Conservation (phyloP, 495 filamentous ascomycete genomes). For the Lophiostoma macrostomum region DNA sequence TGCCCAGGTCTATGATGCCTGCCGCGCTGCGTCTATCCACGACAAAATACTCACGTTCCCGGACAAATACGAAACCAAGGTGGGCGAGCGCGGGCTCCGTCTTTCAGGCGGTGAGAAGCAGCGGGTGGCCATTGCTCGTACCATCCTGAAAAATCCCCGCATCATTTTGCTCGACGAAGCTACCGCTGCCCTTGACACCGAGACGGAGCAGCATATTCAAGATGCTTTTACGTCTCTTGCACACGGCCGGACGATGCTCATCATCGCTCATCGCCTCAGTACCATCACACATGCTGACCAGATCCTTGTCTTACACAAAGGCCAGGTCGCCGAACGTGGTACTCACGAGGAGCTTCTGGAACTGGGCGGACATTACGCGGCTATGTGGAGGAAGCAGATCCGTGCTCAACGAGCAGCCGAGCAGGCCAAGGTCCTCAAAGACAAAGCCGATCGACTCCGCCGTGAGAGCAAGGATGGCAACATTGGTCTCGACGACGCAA, state of each 20-base stretch:
- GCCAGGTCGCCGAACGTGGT: conserved; percentile 77
- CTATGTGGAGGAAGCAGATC: conserved; percentile 96
- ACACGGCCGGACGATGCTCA: conserved; percentile 77
- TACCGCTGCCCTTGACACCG: conserved; percentile 90
- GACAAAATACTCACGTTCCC: conserved; percentile 94
- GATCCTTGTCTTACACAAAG: conserved; percentile 86
- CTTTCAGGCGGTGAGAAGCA: conserved; percentile 96
- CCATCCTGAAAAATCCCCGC: conserved; percentile 90
- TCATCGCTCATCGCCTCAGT: conserved; percentile 84
- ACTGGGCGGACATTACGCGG: conserved; percentile 73
- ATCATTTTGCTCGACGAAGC: conserved; percentile 97
- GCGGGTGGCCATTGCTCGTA: conserved; percentile 92
- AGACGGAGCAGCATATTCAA: conserved; percentile 96
- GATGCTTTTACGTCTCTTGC: conserved; percentile 75
- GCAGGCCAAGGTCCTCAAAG: conserved; percentile 57
- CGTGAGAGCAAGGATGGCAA: conserved; percentile 38
- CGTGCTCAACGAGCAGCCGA: conserved; percentile 79
- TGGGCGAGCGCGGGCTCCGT: conserved; percentile 89
- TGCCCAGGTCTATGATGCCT: conserved; percentile 85
- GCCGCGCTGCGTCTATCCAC: conserved; percentile 88
- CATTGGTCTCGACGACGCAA: conserved; percentile 14
- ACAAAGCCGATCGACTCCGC: conserved; percentile 56
- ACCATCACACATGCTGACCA: conserved; percentile 94
- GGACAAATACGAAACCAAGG: conserved; percentile 85
- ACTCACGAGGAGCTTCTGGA: conserved; percentile 82